phyloP scores from a whole-genome alignment of 2,329 filamentous ascomycete species.

The Aphanoascus verrucosus region DNA sequence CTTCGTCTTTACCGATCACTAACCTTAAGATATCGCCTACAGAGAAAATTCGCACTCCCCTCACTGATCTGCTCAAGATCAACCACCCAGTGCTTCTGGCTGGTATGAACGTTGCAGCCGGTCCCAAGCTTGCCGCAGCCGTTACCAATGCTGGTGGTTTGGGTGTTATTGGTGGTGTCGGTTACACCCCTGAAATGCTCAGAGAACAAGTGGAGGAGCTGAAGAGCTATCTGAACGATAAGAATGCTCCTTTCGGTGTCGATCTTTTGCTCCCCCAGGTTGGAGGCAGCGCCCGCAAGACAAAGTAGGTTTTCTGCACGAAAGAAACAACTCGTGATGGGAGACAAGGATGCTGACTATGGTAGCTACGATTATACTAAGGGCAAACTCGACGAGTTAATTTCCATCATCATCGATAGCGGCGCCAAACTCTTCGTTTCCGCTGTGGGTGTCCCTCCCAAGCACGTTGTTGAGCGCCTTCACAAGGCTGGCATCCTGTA shows the following conservation, averaged over 20 bases:
- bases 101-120: slow-evolving; percentile 98
- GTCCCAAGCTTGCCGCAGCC: slow-evolving; percentile 88
- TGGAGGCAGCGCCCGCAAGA: slow-evolving; percentile 86
- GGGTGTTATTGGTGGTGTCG: slow-evolving; percentile 82
- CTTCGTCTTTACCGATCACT: slow-evolving; percentile 7
- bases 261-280: slow-evolving; percentile 91
- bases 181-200: slow-evolving; percentile 96
- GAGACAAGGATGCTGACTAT: slow-evolving; percentile 11
- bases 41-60: slow-evolving; percentile 82
- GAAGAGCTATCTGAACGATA: slow-evolving; percentile 76
- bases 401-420: slow-evolving; percentile 86
- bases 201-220: slow-evolving; percentile 89
- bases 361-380: slow-evolving; percentile 97
- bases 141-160: slow-evolving; percentile 95
- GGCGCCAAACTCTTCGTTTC: slow-evolving; percentile 91
- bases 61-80: slow-evolving; percentile 96
- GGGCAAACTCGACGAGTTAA: slow-evolving; percentile 84
- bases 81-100: slow-evolving; percentile 91
- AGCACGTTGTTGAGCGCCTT: slow-evolving; percentile 76
- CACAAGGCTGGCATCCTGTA: slow-evolving; percentile 81
- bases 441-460: slow-evolving; percentile 86
- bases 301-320: slow-evolving; percentile 59
- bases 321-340: neutral
- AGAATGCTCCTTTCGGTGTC: slow-evolving; percentile 91
- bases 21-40: slow-evolving; percentile 19